Base-by-base conservation (phyloP, 2,329 filamentous ascomycete genomes). In the Didymella sp. region DNA sequence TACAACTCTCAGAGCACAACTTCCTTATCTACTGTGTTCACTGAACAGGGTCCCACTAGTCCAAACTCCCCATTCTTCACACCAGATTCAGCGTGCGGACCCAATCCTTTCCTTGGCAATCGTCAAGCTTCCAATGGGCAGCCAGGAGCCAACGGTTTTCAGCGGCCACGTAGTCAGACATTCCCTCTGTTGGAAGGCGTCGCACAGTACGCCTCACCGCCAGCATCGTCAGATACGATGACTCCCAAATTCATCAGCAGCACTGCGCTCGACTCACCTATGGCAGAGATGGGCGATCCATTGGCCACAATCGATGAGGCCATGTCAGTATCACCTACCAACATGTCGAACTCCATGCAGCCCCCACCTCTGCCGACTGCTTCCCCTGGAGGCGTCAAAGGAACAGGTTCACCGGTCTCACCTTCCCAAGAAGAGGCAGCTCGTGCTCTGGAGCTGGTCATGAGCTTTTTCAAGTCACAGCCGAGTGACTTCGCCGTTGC, bases 371-470 rank as follows among this genome's bases (percentile, higher is more conserved):
- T 78, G n/a, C 79, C 78, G 25, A 73, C 72, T 70, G 76, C 50
- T 71, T 78, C 56, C 72, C 57, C 66, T 31, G 56, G 40, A 24
- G 62, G 66, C 9, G 67, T 71, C 27, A 70, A 65, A 43, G 53
- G 52, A 12, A 61, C 61, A 24, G 58, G 58, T 9, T 86, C 33
- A 79, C 85, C 59, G 83, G 84, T 37, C 83, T 86, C 46, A 83
- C 88, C 84, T 77, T 89, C 89, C 1, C 90, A 92, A 64, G 92
- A 97, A 66, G 92, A 98, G 74, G 93, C 93, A 4, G 85, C 90
- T 35, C 84, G 87, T 48, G 94, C 93, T 1, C 84, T 96, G 4
- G 89, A 94, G 68, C 87, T 93, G 2, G 85, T 97, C 19, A 84
- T 96, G 73, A 88, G 79, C 58, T 96, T 94, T 71, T 89, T 97